phyloP scores from a whole-genome alignment of 208 protist species.

The Phytomonas sp. region DNA sequence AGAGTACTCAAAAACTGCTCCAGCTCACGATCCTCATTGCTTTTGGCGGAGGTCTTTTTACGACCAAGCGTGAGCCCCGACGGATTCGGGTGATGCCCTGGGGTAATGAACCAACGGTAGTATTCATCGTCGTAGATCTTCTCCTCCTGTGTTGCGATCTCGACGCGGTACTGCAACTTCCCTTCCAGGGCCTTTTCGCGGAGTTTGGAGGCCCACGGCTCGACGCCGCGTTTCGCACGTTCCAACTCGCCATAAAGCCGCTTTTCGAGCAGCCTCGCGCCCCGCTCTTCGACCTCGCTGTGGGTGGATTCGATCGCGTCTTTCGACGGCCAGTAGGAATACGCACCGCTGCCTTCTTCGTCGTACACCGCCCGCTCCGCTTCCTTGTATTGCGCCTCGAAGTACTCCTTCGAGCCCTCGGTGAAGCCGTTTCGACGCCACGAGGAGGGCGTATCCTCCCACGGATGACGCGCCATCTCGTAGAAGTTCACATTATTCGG shows the following conservation, averaged over 20 bases:
- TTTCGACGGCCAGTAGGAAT: constrained; percentile 81
- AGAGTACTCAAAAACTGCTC: constrained; percentile 48
- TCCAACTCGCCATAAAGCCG: constrained; percentile 57
- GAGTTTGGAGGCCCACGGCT: constrained; percentile 71
- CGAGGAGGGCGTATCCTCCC: constrained; percentile 73
- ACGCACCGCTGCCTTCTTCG: constrained; percentile 39
- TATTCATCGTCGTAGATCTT: constrained; percentile 92
- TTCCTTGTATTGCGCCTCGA: constrained; percentile 77
- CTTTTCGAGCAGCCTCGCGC: constrained; percentile 53
- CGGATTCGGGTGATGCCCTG: constrained; percentile 82
- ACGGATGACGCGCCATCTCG: constrained; percentile 88
- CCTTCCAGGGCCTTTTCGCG: constrained; percentile 54
- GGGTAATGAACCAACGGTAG: constrained; percentile 91
- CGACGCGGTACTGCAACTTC: constrained; percentile 54
- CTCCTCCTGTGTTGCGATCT: constrained; percentile 82
- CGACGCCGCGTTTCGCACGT: constrained; percentile 46
- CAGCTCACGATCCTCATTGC: constrained; percentile 42
- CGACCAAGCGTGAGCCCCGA: constrained; percentile 56
- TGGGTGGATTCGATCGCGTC: constrained; percentile 41
- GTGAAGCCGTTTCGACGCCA: constrained; percentile 83
- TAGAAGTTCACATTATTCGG: constrained; percentile 88
- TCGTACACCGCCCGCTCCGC: constrained; percentile 78
- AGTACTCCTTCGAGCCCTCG: constrained; percentile 79
- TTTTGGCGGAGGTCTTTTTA: constrained; percentile 14
- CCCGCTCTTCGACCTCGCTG: constrained; percentile 24